Percentiles rank a stretch among this genome's conserved stretches.
These are phyloP conservation scores for Monosporascus sp. DNA, from an alignment of 2,329 filamentous ascomycete genomes.

Conservation along the genomic window DNA sequence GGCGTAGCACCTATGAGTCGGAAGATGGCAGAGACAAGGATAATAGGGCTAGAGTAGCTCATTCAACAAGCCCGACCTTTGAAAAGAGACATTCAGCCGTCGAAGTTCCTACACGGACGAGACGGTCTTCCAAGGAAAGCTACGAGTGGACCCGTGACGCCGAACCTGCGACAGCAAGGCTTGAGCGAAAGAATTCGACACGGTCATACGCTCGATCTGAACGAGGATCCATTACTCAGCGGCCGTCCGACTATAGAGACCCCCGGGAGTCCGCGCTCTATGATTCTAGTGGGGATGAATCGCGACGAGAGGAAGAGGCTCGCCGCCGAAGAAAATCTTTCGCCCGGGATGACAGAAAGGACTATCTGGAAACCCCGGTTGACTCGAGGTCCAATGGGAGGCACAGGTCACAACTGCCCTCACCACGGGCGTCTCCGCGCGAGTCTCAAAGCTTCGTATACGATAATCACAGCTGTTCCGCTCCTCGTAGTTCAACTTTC, in stretches of 20 bases:
- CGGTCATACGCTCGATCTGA: conserved; percentile 14
- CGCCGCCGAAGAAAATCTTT: conserved; percentile 18
- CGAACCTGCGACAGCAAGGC: conserved; percentile 12
- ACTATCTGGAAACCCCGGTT: conserved; percentile 13
- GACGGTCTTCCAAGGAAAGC: conserved; percentile 15
- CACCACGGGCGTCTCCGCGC: conserved; percentile 20
- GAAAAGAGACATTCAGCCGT: conserved; percentile 19
- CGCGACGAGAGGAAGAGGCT: conserved; percentile 7
- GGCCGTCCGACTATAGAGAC: conserved; percentile 14
- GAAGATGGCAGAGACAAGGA: conserved; percentile 18
- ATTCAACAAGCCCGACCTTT: conserved; percentile 16
- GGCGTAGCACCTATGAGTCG: conserved; percentile 13
- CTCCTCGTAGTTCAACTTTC: conserved; percentile 23
- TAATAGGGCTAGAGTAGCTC: conserved; percentile 9
- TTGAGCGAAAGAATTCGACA: conserved; percentile 10
- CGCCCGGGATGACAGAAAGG: conserved; percentile 12
- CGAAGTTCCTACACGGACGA: conserved; percentile 17
- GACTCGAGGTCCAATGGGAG: conserved; percentile 14
- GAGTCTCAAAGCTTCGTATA: conserved; percentile 17
- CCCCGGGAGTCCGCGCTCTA: conserved; percentile 13
- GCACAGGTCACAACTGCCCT: conserved; percentile 16
- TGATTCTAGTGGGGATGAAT: conserved; percentile 26
- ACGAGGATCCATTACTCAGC: conserved; percentile 16
- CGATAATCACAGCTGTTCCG: conserved; percentile 16
- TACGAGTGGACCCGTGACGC: conserved; percentile 11